These are phyloP conservation scores for Phytophthora citricola DNA, from an alignment of 352 stramenopile species.

Conservation along the genomic window DNA sequence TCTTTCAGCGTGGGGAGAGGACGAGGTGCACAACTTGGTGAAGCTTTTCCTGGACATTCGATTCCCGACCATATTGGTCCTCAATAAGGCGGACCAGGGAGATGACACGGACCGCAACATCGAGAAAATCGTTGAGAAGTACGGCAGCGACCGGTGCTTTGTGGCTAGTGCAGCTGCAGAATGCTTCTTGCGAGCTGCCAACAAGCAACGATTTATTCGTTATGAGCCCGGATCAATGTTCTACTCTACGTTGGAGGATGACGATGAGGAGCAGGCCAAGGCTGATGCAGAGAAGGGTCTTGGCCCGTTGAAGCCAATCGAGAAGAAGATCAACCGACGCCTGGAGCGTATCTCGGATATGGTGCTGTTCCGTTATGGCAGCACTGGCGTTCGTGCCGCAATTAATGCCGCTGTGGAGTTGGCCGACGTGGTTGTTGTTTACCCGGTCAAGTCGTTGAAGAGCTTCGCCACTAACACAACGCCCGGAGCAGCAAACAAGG, in stretches of 20 bases:
- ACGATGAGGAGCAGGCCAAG: constrained; percentile 46
- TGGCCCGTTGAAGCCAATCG: constrained; percentile 63
- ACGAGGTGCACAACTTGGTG: constrained; percentile 80
- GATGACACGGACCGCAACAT: constrained; percentile 90
- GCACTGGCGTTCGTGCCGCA: constrained; percentile 82
- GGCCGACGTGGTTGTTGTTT: constrained; percentile 82
- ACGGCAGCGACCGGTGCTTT: constrained; percentile 87
- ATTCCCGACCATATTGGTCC: constrained; percentile 89
- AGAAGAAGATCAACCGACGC: constrained; percentile 83
- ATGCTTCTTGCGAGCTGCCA: constrained; percentile 78
- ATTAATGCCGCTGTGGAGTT: constrained; percentile 89
- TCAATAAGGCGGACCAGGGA: constrained; percentile 90
- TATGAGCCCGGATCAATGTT: constrained; percentile 90
- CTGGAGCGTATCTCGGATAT: constrained; percentile 91
- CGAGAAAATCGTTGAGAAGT: constrained; percentile 88
- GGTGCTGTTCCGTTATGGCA: constrained; percentile 91
- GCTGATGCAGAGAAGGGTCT: constrained; percentile 30
- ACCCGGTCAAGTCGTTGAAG: constrained; percentile 89
- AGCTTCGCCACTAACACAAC: constrained; percentile 78
- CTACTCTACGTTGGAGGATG: constrained; percentile 78
- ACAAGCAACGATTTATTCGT: constrained; percentile 80
- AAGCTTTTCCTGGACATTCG: constrained; percentile 77
- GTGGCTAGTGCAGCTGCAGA: constrained; percentile 88
- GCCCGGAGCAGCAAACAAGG: constrained; percentile 48
- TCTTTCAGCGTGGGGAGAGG: constrained; percentile 59